These are phyloP conservation scores for Escovopsis sp. DNA, from an alignment of 2,329 filamentous ascomycete genomes.

Conservation along the genomic window DNA sequence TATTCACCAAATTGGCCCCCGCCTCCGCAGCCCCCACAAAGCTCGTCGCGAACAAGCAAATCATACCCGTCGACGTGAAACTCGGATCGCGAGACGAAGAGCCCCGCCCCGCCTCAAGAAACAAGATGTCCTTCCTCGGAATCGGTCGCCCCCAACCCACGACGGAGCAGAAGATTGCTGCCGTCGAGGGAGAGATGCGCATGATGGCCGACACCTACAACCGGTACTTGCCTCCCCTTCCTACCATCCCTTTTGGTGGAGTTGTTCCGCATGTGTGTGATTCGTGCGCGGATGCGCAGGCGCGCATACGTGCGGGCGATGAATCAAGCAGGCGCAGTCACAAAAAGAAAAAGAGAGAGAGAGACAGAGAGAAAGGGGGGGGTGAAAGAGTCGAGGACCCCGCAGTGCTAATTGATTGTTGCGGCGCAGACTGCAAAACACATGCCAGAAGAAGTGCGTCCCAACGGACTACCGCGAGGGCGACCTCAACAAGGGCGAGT, in stretches of 20 bases:
- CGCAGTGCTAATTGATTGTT: neutral
- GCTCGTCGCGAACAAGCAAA: too few relatives aligned
- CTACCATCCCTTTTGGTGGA: neutral
- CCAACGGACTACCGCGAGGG: conserved; percentile 84
- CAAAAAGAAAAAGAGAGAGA: too few relatives aligned
- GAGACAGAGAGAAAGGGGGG: too few relatives aligned
- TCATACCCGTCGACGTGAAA: too few relatives aligned
- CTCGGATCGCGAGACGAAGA: neutral
- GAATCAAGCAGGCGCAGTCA: too few relatives aligned
- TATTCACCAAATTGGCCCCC: neutral
- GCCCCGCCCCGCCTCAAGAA: conserved; percentile 1
- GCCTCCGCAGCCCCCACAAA: neutral
- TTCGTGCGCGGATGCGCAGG: too few relatives aligned
- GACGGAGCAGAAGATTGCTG: conserved; percentile 92
- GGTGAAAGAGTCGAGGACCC: too few relatives aligned
- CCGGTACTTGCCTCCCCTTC: conserved; percentile 44
- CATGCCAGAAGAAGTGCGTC: conserved; percentile 89
- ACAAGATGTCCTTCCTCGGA: conserved; percentile 31
- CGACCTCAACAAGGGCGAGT: conserved; percentile 97
- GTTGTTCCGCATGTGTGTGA: neutral
- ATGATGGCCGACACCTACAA: conserved; percentile 97
- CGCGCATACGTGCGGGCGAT: too few relatives aligned
- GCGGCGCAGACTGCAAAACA: conserved; percentile 58
- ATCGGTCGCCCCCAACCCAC: conserved; percentile 62
- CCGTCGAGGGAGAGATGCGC: conserved; percentile 93